Conservation (phyloP, 2,329 filamentous ascomycete genomes). For the Trichoderma lentiforme region DNA sequence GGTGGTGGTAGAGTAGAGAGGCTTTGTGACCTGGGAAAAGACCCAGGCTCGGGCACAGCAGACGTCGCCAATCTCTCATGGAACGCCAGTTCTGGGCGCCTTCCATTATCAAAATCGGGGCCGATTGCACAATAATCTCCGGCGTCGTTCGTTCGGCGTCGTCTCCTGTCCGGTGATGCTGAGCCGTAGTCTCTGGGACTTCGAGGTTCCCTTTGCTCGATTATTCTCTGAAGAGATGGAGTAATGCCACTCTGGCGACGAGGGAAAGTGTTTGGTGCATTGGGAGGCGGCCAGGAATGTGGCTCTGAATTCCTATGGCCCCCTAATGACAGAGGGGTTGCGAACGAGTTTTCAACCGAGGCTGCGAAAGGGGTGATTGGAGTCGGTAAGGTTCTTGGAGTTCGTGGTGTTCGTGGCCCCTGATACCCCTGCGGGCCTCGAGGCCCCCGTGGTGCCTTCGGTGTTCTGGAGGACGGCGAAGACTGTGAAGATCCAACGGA, state of each 20-base stretch:
- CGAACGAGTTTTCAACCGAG: constrained; percentile 37
- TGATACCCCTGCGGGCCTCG: neutral
- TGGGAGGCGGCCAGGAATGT: constrained; percentile 22
- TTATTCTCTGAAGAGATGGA: constrained; percentile 24
- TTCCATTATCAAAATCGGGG: constrained; percentile 9
- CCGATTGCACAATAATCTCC: constrained; percentile 33
- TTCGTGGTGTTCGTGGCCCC: neutral
- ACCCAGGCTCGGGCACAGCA: constrained; percentile 31
- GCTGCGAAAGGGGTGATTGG: neutral
- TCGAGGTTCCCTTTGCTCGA: constrained; percentile 26
- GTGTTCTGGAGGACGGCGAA: neutral
- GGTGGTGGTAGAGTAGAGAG: constrained; percentile 43
- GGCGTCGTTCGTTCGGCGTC: constrained; percentile 55
- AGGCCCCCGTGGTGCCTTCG: neutral
- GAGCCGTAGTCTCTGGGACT: constrained; percentile 39
- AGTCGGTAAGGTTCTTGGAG: neutral
- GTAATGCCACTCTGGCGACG: constrained; percentile 31
- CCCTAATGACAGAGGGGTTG: constrained; percentile 32
- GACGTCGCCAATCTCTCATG: constrained; percentile 22
- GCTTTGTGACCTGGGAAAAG: constrained; percentile 32
- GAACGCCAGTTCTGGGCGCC: neutral
- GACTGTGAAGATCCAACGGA: neutral
- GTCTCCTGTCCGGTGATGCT: constrained; percentile 54
- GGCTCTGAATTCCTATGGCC: constrained; percentile 24
- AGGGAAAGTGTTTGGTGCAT: constrained; percentile 25